phyloP scores from a whole-genome alignment of 352 stramenopile species.

The Phytophthora palmivora region DNA sequence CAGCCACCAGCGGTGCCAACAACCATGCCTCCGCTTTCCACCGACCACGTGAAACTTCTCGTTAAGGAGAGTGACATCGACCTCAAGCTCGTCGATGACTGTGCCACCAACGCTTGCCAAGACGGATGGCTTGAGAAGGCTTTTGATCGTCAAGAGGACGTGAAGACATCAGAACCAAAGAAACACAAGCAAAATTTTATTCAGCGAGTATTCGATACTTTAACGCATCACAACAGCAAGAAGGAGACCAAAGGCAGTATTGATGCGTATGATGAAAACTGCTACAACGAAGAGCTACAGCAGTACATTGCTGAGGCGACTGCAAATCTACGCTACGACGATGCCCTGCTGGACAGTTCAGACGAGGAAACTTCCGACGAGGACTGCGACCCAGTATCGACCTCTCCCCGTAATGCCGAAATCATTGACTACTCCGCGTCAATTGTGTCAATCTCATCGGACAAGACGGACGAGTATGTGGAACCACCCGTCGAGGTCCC shows the following conservation, averaged over 20 bases:
- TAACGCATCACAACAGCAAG: conserved; percentile 24
- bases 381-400: conserved; percentile 6
- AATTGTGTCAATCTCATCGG: conserved; percentile 22
- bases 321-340: conserved; percentile 16
- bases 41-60: conserved; percentile 17
- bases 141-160: conserved; percentile 13
- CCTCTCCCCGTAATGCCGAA: conserved; percentile 22
- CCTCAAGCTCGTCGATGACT: too few species aligned
- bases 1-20: conserved; percentile 1
- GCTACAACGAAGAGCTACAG: conserved; percentile 35
- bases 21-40: conserved; percentile 12
- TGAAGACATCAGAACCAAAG: conserved; percentile 2
- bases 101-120: neutral
- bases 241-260: neutral
- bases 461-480: conserved; percentile 23
- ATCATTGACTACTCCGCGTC: conserved; percentile 29
- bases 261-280: conserved; percentile 16
- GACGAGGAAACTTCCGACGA: conserved; percentile 26
- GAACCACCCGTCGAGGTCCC: conserved; percentile 42
- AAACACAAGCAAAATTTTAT: conserved; percentile 30
- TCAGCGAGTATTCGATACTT: conserved; percentile 20
- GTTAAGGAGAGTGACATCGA: conserved; percentile 13
- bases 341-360: conserved; percentile 12
- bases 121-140: conserved; percentile 31
- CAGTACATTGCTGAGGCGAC: conserved; percentile 33